A percentile compares a stretch with the other conserved stretches of the same genome.
Conservation (phyloP, 148 eudicot species). For the Oxyria digyna region DNA sequence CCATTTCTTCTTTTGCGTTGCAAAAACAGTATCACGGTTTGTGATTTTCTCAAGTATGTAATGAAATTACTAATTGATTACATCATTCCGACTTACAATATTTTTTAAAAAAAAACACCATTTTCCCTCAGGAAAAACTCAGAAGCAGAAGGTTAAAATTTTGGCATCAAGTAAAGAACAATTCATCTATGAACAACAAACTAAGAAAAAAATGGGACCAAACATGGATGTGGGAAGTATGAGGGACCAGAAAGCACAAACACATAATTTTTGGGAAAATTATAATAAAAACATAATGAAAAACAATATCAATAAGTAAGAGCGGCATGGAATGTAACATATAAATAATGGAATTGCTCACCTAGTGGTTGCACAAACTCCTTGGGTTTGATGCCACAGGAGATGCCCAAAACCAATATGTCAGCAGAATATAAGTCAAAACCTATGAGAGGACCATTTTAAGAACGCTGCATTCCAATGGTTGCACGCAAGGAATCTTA, state of each 20-base stretch:
- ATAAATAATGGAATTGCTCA: constrained; percentile 14
- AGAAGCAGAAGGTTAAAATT: too few relatives aligned
- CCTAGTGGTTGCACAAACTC: constrained; percentile 90
- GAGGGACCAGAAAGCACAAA: not conserved
- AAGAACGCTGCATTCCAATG: constrained; percentile 5
- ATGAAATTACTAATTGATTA: too few relatives aligned
- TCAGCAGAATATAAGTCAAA: constrained; percentile 40
- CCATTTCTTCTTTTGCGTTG: too few relatives aligned
- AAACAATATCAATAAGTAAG: not conserved
- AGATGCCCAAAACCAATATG: constrained; percentile 71
- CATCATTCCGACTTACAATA: too few relatives aligned
- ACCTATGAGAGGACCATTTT: constrained; percentile 30
- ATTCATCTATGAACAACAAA: too few relatives aligned
- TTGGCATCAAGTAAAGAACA: too few relatives aligned
- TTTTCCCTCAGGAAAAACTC: too few relatives aligned
- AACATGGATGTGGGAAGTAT: too few relatives aligned
- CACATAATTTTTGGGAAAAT: not conserved
- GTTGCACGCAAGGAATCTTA: not conserved
- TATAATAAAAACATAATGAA: not conserved
- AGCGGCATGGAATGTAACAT: not conserved
- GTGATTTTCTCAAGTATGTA: too few relatives aligned
- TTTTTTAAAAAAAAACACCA: too few relatives aligned
- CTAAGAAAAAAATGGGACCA: too few relatives aligned
- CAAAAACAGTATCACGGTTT: too few relatives aligned
- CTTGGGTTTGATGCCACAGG: constrained; percentile 73